Conservation (phyloP, 345 rosid genomes). For the Aquilaria sinensis region DNA sequence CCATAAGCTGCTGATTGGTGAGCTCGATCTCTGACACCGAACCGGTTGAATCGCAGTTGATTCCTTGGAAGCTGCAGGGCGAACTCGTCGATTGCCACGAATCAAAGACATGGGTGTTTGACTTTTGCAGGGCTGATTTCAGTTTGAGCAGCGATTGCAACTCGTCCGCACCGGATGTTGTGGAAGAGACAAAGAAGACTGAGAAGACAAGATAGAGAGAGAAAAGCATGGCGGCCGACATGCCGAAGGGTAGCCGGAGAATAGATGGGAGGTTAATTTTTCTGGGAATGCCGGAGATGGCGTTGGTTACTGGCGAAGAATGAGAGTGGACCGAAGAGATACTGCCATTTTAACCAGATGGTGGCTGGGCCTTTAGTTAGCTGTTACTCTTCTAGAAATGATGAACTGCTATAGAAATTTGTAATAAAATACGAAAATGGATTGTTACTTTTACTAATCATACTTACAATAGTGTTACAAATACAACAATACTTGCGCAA, state of each 20-base stretch:
- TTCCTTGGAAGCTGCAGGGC: constrained; percentile 52
- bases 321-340: constrained; percentile 2
- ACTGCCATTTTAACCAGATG: constrained; percentile 3
- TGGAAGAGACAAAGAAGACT: constrained; percentile 14
- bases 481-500: too few relatives aligned
- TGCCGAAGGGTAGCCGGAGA: constrained; percentile 14
- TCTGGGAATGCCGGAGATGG: not conserved
- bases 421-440: too few relatives aligned
- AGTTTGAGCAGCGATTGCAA: constrained; percentile 42
- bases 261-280: not conserved
- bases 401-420: not conserved
- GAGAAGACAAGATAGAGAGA: constrained; percentile 25
- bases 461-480: too few relatives aligned
- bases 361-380: not conserved
- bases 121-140: constrained; percentile 31
- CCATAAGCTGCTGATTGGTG: constrained; percentile 34
- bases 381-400: not conserved
- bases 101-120: constrained; percentile 28
- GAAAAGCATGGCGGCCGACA: constrained; percentile 19
- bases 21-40: constrained; percentile 66
- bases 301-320: not conserved
- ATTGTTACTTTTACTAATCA: too few relatives aligned
- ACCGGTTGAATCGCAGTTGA: constrained; percentile 40
- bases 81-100: constrained; percentile 40
- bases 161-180: constrained; percentile 58